Evolutionary conservation across 2,329 filamentous ascomycete genomes (phyloP).

Genomic region (Gnomoniopsis smithogilvyi): DNA sequence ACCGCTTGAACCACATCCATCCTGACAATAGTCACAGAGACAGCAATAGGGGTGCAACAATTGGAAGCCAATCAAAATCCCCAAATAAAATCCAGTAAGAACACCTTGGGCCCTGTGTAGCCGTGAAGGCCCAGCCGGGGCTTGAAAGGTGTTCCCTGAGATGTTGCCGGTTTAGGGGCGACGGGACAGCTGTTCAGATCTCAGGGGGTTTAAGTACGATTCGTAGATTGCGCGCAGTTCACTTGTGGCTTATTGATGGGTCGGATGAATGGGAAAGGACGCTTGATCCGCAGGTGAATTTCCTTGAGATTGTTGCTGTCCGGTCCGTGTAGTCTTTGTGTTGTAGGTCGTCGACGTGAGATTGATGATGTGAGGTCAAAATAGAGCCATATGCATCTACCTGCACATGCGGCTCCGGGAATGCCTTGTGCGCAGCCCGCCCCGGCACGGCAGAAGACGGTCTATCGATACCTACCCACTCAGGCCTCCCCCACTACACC

Average conservation of each 20-base stretch:
- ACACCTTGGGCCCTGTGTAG: not conserved
- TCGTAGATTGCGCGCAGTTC: no score
- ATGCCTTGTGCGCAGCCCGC: constrained; percentile 1
- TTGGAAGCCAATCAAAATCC: no score
- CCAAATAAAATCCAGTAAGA: no score
- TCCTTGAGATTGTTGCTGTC: no score
- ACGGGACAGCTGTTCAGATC: constrained; percentile 8
- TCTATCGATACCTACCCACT: no score
- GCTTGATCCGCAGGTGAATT: no score
- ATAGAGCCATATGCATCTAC: not conserved
- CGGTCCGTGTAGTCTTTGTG: not conserved
- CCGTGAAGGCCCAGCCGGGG: not conserved
- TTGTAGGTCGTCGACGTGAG: constrained; percentile 1
- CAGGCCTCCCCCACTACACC: not conserved
- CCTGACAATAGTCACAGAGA: constrained; percentile 23
- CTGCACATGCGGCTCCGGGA: constrained; percentile 12
- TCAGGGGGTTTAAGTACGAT: not conserved
- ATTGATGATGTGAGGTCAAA: constrained; percentile 9
- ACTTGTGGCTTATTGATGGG: no score
- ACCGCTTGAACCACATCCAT: constrained; percentile 97
- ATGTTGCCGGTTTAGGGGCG: not conserved
- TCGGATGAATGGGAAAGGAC: no score
- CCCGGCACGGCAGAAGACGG: no score
- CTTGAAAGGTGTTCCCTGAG: not conserved
- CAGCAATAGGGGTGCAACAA: not conserved